Conservation (phyloP, 73 alveolate species). For the Paramecium biaurelia region DNA sequence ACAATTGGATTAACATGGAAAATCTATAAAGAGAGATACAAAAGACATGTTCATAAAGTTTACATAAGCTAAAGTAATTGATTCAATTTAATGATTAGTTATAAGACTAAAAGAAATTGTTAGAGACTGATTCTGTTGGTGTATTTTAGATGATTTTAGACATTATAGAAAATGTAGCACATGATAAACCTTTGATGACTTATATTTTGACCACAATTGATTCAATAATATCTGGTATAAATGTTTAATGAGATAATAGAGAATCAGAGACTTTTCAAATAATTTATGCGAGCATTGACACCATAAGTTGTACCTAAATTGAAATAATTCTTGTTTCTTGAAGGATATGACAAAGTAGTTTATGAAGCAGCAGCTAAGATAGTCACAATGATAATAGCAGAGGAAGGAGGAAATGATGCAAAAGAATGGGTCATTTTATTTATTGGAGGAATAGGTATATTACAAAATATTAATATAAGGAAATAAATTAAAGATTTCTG, state of each 20-base stretch:
- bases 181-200: conserved; percentile 47
- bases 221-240: conserved; percentile 32
- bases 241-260: not conserved
- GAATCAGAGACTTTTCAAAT: conserved; percentile 1
- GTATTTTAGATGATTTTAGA: conserved; percentile 36
- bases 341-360: conserved; percentile 52
- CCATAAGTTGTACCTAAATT: conserved; percentile 27
- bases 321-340: conserved; percentile 44
- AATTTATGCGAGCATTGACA: conserved; percentile 31
- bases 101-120: conserved; percentile 16
- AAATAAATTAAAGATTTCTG: not conserved
- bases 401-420: conserved; percentile 40
- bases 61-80: conserved; percentile 7
- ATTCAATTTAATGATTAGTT: not conserved
- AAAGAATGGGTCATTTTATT: conserved; percentile 44
- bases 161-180: not conserved
- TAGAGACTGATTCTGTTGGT: conserved; percentile 42
- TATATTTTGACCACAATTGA: conserved; percentile 10
- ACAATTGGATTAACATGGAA: conserved; percentile 33
- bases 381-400: conserved; percentile 62
- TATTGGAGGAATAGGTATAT: conserved; percentile 2
- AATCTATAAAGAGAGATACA: not conserved
- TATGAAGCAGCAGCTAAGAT: conserved; percentile 65
- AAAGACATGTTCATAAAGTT: conserved; percentile 36
- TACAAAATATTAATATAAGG: not conserved